Percentiles rank a stretch among this genome's conserved stretches.
Evolutionary conservation across 331 rosid genomes (phyloP).

Genomic region (Arachis monticola): DNA sequence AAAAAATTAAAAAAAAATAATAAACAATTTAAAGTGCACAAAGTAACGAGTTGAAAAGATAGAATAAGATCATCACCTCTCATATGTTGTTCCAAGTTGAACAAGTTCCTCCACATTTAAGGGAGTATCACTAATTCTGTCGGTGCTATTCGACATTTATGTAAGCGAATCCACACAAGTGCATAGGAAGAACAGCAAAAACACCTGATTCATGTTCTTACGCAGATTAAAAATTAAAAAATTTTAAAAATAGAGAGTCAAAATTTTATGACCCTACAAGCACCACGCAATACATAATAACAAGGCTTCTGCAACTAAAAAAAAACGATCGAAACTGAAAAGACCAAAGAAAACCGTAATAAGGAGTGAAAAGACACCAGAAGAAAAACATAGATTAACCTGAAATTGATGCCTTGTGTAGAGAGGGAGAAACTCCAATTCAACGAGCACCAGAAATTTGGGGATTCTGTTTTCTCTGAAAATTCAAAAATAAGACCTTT

Average conservation of each 20-base stretch:
- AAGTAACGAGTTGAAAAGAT: background rate
- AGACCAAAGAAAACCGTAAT: background rate
- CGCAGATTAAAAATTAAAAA: constrained; percentile 11
- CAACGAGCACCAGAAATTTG: background rate
- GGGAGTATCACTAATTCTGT: constrained; percentile 39
- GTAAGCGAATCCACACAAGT: constrained; percentile 26
- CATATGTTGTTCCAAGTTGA: constrained; percentile 59
- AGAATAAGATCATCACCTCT: constrained; percentile 49
- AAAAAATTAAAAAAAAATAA: too few relatives aligned
- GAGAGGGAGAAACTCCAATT: background rate
- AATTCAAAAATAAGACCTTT: background rate
- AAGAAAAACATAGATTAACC: background rate
- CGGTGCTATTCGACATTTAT: constrained; percentile 57
- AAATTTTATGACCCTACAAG: background rate
- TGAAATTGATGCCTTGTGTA: background rate
- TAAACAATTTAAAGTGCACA: background rate
- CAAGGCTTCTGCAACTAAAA: background rate
- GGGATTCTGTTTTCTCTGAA: background rate
- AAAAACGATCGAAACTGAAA: constrained; percentile 17
- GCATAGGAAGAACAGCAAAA: constrained; percentile 1
- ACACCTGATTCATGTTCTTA: constrained; percentile 15
- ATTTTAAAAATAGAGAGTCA: background rate
- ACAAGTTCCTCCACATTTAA: constrained; percentile 58
- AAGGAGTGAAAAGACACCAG: background rate
- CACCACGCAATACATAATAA: background rate